Conservation (phyloP, 768 basidiomycete species). For the Suillus occidentalis region DNA sequence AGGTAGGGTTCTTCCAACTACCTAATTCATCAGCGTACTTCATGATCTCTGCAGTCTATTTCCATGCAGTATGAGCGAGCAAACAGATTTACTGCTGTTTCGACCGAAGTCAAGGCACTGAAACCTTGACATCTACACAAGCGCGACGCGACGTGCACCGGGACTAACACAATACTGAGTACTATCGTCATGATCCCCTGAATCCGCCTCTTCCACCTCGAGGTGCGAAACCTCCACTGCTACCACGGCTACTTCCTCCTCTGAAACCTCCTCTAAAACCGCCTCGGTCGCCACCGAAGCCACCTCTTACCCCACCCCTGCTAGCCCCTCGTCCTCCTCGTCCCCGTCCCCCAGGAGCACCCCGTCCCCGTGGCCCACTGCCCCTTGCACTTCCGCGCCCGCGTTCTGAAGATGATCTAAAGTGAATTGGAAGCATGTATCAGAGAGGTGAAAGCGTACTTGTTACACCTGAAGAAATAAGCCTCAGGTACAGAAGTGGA, state of each 20-base stretch:
- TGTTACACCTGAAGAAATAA: slow-evolving; percentile 28
- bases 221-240: slow-evolving; percentile 27
- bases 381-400: slow-evolving; percentile 39
- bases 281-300: slow-evolving; percentile 38
- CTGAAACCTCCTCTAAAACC: slow-evolving; percentile 49
- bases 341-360: slow-evolving; percentile 30
- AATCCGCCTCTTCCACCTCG: slow-evolving; percentile 41
- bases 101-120: slow-evolving; percentile 50
- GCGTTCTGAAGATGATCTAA: slow-evolving; percentile 44
- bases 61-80: slow-evolving; percentile 53
- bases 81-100: slow-evolving; percentile 43
- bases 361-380: slow-evolving; percentile 28
- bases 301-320: slow-evolving; percentile 38
- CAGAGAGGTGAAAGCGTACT: slow-evolving; percentile 11
- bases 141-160: too few relatives aligned
- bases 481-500: slow-evolving; percentile 5
- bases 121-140: slow-evolving; percentile 36
- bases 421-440: slow-evolving; percentile 13
- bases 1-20: slow-evolving; percentile 38
- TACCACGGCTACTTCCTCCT: slow-evolving; percentile 41
- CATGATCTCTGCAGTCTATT: slow-evolving; percentile 38
- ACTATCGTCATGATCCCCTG: slow-evolving; percentile 45
- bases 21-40: background rate
- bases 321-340: slow-evolving; percentile 39
- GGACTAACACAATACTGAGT: background rate